Base-by-base conservation (phyloP, 129 eudicot species). In the Lonicera japonica region DNA sequence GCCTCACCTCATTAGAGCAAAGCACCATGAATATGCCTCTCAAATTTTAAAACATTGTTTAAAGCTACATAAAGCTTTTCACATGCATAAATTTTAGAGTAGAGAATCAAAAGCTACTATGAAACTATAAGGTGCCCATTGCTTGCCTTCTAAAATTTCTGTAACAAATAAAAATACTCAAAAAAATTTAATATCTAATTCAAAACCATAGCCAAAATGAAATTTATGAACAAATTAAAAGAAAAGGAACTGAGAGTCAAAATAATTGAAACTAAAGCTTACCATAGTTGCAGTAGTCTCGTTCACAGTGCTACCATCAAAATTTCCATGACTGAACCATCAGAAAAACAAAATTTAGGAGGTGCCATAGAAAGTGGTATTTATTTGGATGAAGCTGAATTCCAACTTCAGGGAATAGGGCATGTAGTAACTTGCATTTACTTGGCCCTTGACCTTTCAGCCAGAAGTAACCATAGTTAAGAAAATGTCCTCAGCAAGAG, bases 261-360 rank as follows among this genome's bases (percentile, higher is more conserved):
- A 22, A 39, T 38, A 14, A 4, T 25, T 14, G 18, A 36, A 25
- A 52, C 21, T 39, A 58, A 10, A 52, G 43, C 77, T 56, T 78
- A 94, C 99, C 79, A 66, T 60, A 64, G 85, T 85, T 24, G 75
- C 48, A 63, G 75, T 60, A 56, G 67, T 66, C 45, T 72, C 84
- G 59, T 24, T 39, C 38, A 23, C 63, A 40, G 67, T 55, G 57
- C 86, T 75, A 64, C 80, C 74, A 46, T 78, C 88, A 68, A 39
- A 58, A 78, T 73, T 68, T 71, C 79, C 83, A 52, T 63, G 79
- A 73, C 95, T 85, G 80, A 67, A 82, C 54, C 60, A 60, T 48
- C 25, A 61, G 25, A 54, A 43, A 70, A 59, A 73, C 55, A 55
- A 54, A 62, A 60, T 77, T 60, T 68, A 50, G 41, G 50, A 12